Base-by-base conservation (phyloP, 176 grass and related monocot species). In the sorghum (Sorghum bicolor) region DNA sequence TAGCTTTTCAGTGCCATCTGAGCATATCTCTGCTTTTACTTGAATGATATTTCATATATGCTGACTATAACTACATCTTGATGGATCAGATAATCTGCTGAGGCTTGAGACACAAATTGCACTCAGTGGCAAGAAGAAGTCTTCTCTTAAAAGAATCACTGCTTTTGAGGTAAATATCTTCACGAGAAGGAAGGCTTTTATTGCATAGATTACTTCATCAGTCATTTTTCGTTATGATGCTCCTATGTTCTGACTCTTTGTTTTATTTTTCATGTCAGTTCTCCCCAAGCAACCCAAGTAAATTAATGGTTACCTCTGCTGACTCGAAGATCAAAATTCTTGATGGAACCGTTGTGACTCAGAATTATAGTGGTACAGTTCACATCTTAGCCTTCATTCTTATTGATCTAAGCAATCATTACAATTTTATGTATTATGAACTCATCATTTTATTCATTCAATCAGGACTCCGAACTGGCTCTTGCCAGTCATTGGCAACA, bases 261-360 rank as follows among this genome's bases (percentile, higher is more conserved):
- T 64, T 19, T 67, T 41, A 33, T 64, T 84, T 89, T 63, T 10
- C 7, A 14, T 87, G 30, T 20, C 86, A 97, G 95, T 97, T 94
- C 70, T 97, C 90, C 67, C 92, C 92, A 74, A 91, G 26, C 45
- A 87, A 92, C 82, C 39, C 71, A 37, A 88, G 81, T 80, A 88
- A 86, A 80, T 75, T 97, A 55, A 89, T 97, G 95, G 88, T 97
- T 58, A 94, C 90, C 76, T 97, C 88, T 78, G 95, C 95, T 5
- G 92, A 94, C 76, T 94, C 95, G 0, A 92, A 92, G 85, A 86
- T 97, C 81, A 89, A 82, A 89, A 94, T 97, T 80, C 72, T 97
- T 69, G 86, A 97, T 45, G 92, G 92, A 30, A 79, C 53, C 40
- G 81, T 72, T 53, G 86, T 97, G 86, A 89, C 87, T 88, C 87